Evolutionary conservation across 1,284 basidiomycete species (phyloP).

Genomic region (Cutaneotrichosporon cavernicola): DNA sequence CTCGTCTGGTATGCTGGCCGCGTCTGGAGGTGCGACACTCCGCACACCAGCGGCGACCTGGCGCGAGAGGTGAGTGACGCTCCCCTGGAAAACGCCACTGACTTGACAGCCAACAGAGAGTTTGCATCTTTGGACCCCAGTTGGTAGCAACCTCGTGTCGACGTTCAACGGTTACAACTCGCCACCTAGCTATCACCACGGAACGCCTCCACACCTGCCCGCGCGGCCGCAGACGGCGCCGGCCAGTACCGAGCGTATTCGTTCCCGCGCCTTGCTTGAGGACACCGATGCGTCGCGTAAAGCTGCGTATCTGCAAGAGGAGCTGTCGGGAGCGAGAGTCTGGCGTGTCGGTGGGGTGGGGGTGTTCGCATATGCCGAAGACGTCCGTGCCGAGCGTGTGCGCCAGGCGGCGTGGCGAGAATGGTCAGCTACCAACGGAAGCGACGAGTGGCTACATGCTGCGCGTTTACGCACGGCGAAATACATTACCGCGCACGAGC

Average conservation of each 20-base stretch:
- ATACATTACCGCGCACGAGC: conserved; percentile 24
- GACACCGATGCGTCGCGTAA: conserved; percentile 17
- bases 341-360: conserved; percentile 46
- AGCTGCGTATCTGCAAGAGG: conserved; percentile 29
- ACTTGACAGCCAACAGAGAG: conserved; percentile 35
- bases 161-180: conserved; percentile 3
- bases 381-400: conserved; percentile 29
- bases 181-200: background rate
- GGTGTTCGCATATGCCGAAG: conserved; percentile 35
- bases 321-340: conserved; percentile 39
- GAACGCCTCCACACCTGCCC: conserved; percentile 3
- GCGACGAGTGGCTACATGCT: conserved; percentile 63
- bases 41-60: conserved; percentile 34
- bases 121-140: conserved; percentile 43
- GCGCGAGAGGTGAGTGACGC: conserved; percentile 16
- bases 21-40: conserved; percentile 41
- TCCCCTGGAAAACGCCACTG: background rate
- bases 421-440: conserved; percentile 26
- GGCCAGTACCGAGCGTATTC: conserved; percentile 3
- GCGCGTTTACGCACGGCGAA: conserved; percentile 63
- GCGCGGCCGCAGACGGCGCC: background rate
- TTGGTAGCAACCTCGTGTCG: conserved; percentile 20
- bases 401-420: conserved; percentile 38
- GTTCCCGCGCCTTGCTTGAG: conserved; percentile 14
- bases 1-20: conserved; percentile 41